These are phyloP conservation scores for Nepenthes alata DNA, from an alignment of 179 eudicot species.

Conservation along the genomic window DNA sequence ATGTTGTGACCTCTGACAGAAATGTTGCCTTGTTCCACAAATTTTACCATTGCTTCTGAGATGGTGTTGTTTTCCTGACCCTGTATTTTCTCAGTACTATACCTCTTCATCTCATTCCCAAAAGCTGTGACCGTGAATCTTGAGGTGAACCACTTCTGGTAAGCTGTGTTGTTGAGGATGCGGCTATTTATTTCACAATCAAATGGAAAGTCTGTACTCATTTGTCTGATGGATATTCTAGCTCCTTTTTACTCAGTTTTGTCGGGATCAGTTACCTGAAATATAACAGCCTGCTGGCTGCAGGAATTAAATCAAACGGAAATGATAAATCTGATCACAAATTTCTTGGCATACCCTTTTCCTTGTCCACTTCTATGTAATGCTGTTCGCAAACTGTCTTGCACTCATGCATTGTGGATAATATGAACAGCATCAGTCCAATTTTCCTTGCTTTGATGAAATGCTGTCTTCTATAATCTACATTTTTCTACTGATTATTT, in stretches of 20 bases:
- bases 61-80: conserved; percentile 42
- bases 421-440: too few species aligned
- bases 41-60: conserved; percentile 45
- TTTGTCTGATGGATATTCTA: conserved; percentile 22
- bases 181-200: conserved; percentile 40
- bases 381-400: too few species aligned
- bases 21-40: conserved; percentile 31
- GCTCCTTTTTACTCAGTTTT: conserved; percentile 12
- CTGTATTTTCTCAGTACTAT: conserved; percentile 23
- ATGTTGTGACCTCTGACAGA: conserved; percentile 58
- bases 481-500: too few species aligned
- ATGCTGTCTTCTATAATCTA: too few species aligned
- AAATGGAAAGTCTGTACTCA: conserved; percentile 28
- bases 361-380: too few species aligned
- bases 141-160: conserved; percentile 57
- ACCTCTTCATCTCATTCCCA: conserved; percentile 76
- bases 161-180: conserved; percentile 32
- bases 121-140: conserved; percentile 53
- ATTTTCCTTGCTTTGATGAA: too few species aligned
- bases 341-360: too few species aligned
- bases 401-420: too few species aligned
- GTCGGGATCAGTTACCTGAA: conserved; percentile 16
- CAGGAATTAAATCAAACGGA: neutral
- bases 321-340: too few species aligned
- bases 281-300: conserved; percentile 29